Base-by-base conservation (phyloP, 768 basidiomycete species). In the Tricholoma furcatifolium region DNA sequence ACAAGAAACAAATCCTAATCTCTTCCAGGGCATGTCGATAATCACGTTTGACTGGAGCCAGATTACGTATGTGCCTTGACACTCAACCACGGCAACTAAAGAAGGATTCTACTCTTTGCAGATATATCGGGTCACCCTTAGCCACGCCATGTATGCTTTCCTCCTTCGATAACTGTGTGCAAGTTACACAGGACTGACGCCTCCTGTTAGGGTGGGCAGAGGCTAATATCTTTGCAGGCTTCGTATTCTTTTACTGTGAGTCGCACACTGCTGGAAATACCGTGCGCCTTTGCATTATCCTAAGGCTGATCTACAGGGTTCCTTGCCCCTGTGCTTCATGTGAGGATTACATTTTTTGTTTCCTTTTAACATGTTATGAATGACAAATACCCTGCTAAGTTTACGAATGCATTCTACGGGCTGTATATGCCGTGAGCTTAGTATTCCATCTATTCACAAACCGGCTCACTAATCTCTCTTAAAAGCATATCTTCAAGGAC, bases 161-260 rank as follows among this genome's bases (percentile, higher is more conserved):
- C 24, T 39, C 30, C 4, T 27, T 27, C 7, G 27, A 27, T 27
- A 23, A 20, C 21, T 27, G 5, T 47, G 17, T 24, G 14, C 3
- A 7, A 12, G 3, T 21, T 34, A 0, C 17, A 27, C n/a, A 32
- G 6, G 3, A 23, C 17, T 46, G 3, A 46, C 23, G 7, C 14
- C 27, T 30, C 6, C 23, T 38, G 30, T 1, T 27, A 50, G 48
- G 87, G 87, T 89, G 87, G 88, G 87, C 86, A 2, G 82, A 85
- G 63, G 87, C 84, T 6, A 90, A 90, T 65, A 73, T 89, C 47
- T 67, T 77, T 9, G 70, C 64, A 42, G 82, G 85, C 23, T 84
- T 90, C 59, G 70, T 85, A 5, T 75, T 85, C 67, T 80, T 91
- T 69, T 86, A 83, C 70, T 91, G 83, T 75, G 51, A 55, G 73